Base-by-base conservation (phyloP, 768 basidiomycete genomes). In the Mycena indigotica region DNA sequence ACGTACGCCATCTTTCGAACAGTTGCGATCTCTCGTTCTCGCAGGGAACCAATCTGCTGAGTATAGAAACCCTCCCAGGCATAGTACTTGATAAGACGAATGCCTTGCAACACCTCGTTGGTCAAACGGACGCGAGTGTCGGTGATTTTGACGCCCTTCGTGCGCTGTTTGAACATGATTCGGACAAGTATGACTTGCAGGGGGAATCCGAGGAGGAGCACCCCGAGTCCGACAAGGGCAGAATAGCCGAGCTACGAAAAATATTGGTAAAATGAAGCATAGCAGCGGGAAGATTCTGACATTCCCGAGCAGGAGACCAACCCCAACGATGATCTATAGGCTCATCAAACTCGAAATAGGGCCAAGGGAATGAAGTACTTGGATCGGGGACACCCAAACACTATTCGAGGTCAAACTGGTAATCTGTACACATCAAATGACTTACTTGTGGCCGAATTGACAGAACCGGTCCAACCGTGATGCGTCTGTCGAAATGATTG, bases 91-190 rank as follows among this genome's bases (percentile, higher is more conserved):
- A 89, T 77, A 4, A 87, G 75, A 3, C 87, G 79, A 54, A 89
- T 86, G 39, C 84, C 84, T 68, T 86, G 84, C 15, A 91, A 70
- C 2, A 89, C 79, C 70, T 90, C 89, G 1, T 81, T 85, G 0
- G 83, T 79, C 23, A 89, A 74, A 15, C 87, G 73, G 12, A 90
- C 84, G 13, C 89, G 80, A 49, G 76, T 75, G 62, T 91, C 89
- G 4, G 88, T 88, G 56, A 88, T 78, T 61, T 82, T 78, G 50
- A 89, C 81, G 26, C 81, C 82, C 62, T 83, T 83, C 53, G 74
- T 72, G 28, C 81, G 77, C 57, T 84, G 82, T 10, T 60, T 65
- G 65, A 84, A 81, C 75, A 88, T 81, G 40, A 80, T 72, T 39
- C 69, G 63, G 25, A 84, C 81, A 25, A 87, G 73, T 21, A 81